phyloP scores from a whole-genome alignment of 2,329 filamentous ascomycete species.

The Zymoseptoria pseudotritici region DNA sequence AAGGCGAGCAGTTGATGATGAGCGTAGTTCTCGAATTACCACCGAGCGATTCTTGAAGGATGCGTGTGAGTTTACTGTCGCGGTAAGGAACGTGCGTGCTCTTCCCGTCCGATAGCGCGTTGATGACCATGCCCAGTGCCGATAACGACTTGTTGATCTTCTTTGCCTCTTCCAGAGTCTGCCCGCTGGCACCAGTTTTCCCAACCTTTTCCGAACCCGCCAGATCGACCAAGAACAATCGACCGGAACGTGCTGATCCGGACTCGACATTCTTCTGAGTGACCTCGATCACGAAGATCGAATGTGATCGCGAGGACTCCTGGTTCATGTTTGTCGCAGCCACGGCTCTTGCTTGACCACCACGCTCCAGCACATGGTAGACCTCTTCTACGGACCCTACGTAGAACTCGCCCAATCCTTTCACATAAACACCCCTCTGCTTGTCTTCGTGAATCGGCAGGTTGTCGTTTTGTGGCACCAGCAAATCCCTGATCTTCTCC shows the following conservation, averaged over 20 bases:
- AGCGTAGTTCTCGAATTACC: slow-evolving; percentile 97
- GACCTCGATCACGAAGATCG: slow-evolving; percentile 94
- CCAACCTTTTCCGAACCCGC: slow-evolving; percentile 97
- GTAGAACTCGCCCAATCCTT: slow-evolving; percentile 89
- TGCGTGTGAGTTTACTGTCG: slow-evolving; percentile 95
- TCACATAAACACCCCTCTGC: slow-evolving; percentile 91
- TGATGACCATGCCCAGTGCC: slow-evolving; percentile 98
- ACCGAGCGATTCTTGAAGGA: slow-evolving; percentile 92
- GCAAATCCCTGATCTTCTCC: slow-evolving; percentile 91
- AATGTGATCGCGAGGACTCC: slow-evolving; percentile 95
- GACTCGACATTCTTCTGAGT: slow-evolving; percentile 97
- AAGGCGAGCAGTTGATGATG: slow-evolving; percentile 98
- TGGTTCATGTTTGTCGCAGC: slow-evolving; percentile 99
- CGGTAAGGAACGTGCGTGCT: slow-evolving; percentile 92
- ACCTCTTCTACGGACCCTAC: slow-evolving; percentile 93
- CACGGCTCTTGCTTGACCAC: slow-evolving; percentile 81
- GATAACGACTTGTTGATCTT: slow-evolving; percentile 99
- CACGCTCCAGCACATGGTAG: slow-evolving; percentile 91
- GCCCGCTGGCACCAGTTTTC: slow-evolving; percentile 94
- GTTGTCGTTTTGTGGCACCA: slow-evolving; percentile 91
- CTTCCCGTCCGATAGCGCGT: slow-evolving; percentile 92
- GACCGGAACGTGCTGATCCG: slow-evolving; percentile 89
- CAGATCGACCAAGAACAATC: slow-evolving; percentile 95
- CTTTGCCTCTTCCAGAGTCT: slow-evolving; percentile 96
- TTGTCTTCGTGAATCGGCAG: slow-evolving; percentile 97